Conservation (phyloP, 176 grass and related monocot genomes). For the Aechmea fasciata region DNA sequence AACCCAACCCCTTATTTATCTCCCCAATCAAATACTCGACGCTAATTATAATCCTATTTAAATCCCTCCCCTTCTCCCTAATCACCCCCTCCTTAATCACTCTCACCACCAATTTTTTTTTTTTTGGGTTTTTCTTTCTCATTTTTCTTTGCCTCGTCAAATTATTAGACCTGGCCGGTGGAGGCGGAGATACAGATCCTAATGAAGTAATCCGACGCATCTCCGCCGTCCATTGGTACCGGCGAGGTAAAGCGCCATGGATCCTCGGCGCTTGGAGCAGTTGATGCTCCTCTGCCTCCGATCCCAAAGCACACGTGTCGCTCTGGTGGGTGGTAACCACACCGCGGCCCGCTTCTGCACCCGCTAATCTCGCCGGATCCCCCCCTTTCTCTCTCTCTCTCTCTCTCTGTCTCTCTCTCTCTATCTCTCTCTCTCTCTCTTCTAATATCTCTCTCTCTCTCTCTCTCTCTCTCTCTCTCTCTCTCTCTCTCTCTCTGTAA, state of each 20-base stretch:
- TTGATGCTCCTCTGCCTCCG: conserved; percentile 32
- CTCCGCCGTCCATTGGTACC: not conserved
- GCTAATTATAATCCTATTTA: no score
- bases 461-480: conserved; percentile 11
- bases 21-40: no score
- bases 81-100: no score
- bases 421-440: conserved; percentile 5
- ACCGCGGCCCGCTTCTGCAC: conserved; percentile 50
- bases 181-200: not conserved
- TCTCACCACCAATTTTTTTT: no score
- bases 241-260: conserved; percentile 19
- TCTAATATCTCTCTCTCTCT: not conserved
- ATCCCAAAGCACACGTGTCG: conserved; percentile 27
- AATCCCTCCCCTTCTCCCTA: no score
- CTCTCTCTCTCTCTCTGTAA: conserved; percentile 5
- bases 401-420: conserved; percentile 6
- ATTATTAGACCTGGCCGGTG: no score
- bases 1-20: no score
- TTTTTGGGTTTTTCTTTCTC: no score
- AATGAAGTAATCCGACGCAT: not conserved
- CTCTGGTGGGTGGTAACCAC: conserved; percentile 50
- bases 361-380: conserved; percentile 17
- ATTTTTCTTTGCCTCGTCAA: no score
- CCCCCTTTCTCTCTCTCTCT: not conserved
- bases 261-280: conserved; percentile 19